Base-by-base conservation (phyloP, 2,329 filamentous ascomycete species). In the Aspergillus novofumigatus region DNA sequence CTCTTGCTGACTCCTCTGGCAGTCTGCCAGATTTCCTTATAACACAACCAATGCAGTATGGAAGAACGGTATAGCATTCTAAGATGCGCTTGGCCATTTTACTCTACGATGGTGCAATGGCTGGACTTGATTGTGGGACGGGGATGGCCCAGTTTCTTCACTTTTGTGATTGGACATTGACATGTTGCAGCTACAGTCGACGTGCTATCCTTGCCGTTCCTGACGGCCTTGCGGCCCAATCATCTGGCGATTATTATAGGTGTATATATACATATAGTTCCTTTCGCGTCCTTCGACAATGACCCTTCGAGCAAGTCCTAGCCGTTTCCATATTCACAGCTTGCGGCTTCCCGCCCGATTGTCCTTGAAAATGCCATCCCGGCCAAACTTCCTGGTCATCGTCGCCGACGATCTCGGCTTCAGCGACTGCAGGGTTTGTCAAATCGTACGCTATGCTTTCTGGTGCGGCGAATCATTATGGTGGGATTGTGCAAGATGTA, bases 401-500 rank as follows among this genome's bases (percentile, higher is more conserved):
- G 58, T 71, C 14, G 67, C 67, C 2, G 68, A 70, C 56, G 80
- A 83, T 62, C 72, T 83, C 25, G 80, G 80, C 1, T 83, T 81
- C 71, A 77, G 77, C 51, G 82, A 84, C 61, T 72, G 81, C 11
- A n/a, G 72, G 72, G 0, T 75, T 75, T 51, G 61, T 69, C 7
- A 57, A 64, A 21, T 64, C 64, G 2, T 71, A 69, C 53, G 61
- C 66, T 11, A 54, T 71, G 20, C 62, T 73, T 10, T 65, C 69
- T 17, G 71, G 67, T 5, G 59, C 64, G 41, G 62, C 59, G 23
- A 76, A 76, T 55, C 74, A 76, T 51, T 76, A 69, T 54, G 69
- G 72, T 59, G 4, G 38, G 54, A 10, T 41, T 3, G 32, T 35
- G 11, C 32, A 14, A 52, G 4, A 0, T 8, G 54, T 53, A 23